Conservation (phyloP, 345 rosid species). For the Dipteronia sinensis region DNA sequence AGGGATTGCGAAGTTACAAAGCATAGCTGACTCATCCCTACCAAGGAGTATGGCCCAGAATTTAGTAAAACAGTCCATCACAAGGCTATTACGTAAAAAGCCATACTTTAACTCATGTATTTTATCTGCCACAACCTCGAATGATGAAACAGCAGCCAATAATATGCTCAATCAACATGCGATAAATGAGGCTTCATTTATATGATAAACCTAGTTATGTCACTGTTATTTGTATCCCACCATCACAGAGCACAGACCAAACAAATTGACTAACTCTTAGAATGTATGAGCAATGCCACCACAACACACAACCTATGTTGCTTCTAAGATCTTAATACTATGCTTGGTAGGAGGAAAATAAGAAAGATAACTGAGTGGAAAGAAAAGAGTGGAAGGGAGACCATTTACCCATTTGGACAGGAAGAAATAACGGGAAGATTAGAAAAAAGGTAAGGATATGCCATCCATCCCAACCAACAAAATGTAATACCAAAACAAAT, state of each 20-base stretch:
- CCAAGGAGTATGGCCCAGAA: background rate
- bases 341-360: background rate
- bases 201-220: background rate
- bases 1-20: background rate
- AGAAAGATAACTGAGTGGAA: background rate
- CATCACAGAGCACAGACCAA: background rate
- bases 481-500: too few relatives aligned
- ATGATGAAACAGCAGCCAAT: background rate
- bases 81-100: background rate
- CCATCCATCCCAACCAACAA: too few relatives aligned
- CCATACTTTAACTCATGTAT: background rate
- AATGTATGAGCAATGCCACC: background rate
- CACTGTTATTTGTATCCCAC: background rate
- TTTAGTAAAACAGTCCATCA: background rate
- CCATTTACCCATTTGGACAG: background rate
- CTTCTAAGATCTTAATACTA: too few relatives aligned
- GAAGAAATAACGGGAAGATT: background rate
- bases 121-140: background rate
- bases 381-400: background rate
- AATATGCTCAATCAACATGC: background rate
- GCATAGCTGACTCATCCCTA: background rate
- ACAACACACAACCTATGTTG: background rate
- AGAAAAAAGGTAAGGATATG: background rate
- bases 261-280: background rate
- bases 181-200: background rate